Conservation (phyloP, 331 rosid genomes). For the Malus hybrid region DNA sequence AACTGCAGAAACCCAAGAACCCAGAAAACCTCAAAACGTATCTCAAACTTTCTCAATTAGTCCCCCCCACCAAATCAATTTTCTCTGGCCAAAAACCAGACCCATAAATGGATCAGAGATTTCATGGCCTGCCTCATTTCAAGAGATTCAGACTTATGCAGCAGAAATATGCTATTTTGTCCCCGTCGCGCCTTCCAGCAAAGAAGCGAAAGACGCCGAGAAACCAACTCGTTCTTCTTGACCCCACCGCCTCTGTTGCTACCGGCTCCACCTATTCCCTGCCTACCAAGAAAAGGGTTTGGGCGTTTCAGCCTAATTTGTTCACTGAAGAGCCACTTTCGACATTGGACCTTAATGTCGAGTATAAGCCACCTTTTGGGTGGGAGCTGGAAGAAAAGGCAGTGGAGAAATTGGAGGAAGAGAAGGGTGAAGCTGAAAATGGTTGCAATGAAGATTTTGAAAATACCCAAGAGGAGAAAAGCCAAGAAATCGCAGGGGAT, state of each 20-base stretch:
- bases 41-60: neutral
- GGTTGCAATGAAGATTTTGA: neutral
- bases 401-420: neutral
- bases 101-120: constrained; percentile 38
- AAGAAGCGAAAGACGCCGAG: constrained; percentile 70
- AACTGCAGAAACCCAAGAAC: no score
- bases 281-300: constrained; percentile 75
- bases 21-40: neutral
- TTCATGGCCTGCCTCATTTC: constrained; percentile 56
- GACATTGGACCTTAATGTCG: constrained; percentile 52
- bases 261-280: constrained; percentile 24
- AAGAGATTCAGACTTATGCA: constrained; percentile 58
- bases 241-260: neutral
- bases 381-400: neutral
- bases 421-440: neutral
- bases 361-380: constrained; percentile 27
- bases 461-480: neutral
- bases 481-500: neutral
- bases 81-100: neutral
- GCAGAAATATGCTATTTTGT: neutral
- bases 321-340: neutral
- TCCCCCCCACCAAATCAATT: neutral
- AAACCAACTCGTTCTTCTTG: constrained; percentile 10
- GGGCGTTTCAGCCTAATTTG: constrained; percentile 40
- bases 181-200: constrained; percentile 31